phyloP scores from a whole-genome alignment of 768 basidiomycete genomes.

The Lactarius indigo region DNA sequence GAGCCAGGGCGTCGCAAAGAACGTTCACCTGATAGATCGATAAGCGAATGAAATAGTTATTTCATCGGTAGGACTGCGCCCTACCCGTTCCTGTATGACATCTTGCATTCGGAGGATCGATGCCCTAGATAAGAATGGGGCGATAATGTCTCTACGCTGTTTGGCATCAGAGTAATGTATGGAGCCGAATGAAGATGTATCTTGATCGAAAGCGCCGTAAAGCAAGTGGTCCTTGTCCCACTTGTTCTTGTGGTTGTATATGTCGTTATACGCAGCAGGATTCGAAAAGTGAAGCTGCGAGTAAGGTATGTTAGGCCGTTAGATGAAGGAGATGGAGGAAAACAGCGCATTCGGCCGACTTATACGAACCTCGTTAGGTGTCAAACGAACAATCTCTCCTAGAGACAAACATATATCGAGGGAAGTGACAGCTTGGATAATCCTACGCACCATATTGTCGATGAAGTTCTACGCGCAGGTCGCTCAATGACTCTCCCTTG shows the following conservation, averaged over 20 bases:
- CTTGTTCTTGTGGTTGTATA: constrained; percentile 8
- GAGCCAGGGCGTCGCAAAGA: background rate
- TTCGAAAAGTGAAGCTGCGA: constrained; percentile 8
- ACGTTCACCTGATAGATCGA: background rate
- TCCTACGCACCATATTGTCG: background rate
- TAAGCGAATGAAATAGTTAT: background rate
- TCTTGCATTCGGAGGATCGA: constrained; percentile 7
- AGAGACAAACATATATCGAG: background rate
- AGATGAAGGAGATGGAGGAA: no score
- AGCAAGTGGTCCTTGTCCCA: constrained; percentile 10
- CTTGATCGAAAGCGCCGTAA: constrained; percentile 8
- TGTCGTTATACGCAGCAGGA: constrained; percentile 3
- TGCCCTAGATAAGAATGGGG: background rate
- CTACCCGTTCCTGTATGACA: constrained; percentile 1
- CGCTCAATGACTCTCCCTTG: background rate
- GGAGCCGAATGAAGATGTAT: background rate
- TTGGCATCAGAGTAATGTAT: constrained; percentile 8
- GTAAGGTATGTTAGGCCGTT: no score
- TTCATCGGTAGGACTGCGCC: background rate
- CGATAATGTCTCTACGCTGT: constrained; percentile 7
- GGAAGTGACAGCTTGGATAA: background rate
- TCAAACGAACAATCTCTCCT: constrained; percentile 5
- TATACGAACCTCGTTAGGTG: constrained; percentile 7
- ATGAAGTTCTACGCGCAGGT: constrained; percentile 2
- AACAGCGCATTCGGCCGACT: background rate